Percentiles rank a stretch among this genome's conserved stretches.
phyloP scores from a whole-genome alignment of 2,329 filamentous ascomycete genomes.

The Hypomyces perniciosus region DNA sequence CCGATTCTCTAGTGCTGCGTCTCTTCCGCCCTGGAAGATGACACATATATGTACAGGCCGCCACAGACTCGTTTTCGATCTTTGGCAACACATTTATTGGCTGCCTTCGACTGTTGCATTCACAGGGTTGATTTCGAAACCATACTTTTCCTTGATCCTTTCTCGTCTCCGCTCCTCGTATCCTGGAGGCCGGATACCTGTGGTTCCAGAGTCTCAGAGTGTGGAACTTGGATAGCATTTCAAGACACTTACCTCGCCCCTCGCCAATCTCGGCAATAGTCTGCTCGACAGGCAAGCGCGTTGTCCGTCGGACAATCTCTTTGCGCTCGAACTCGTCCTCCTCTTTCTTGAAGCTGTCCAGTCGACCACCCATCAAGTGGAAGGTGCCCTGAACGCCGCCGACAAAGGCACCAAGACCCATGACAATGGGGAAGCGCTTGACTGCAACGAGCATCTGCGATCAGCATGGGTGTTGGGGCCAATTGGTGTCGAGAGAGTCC shows the following conservation, averaged over 20 bases:
- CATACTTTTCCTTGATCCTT: slow-evolving; percentile 80
- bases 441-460: slow-evolving; percentile 17
- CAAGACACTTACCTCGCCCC: slow-evolving; percentile 62
- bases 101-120: slow-evolving; percentile 43
- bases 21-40: slow-evolving; percentile 28
- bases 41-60: slow-evolving; percentile 30
- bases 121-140: slow-evolving; percentile 71
- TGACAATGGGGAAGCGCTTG: slow-evolving; percentile 58
- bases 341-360: slow-evolving; percentile 46
- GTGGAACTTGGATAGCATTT: not conserved
- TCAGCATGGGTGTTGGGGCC: not conserved
- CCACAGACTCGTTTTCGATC: slow-evolving; percentile 19
- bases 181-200: slow-evolving; percentile 74
- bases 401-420: slow-evolving; percentile 58
- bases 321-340: slow-evolving; percentile 70
- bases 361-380: slow-evolving; percentile 61
- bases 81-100: slow-evolving; percentile 27
- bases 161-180: slow-evolving; percentile 79
- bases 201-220: not conserved
- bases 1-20: slow-evolving; percentile 37
- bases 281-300: slow-evolving; percentile 69
- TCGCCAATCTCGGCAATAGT: slow-evolving; percentile 78
- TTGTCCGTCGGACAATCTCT: slow-evolving; percentile 66
- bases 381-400: slow-evolving; percentile 56
- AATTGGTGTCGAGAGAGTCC: slow-evolving; percentile 21